These are phyloP conservation scores for Termitomyces sp. DNA, from an alignment of 768 basidiomycete genomes.

Conservation along the genomic window DNA sequence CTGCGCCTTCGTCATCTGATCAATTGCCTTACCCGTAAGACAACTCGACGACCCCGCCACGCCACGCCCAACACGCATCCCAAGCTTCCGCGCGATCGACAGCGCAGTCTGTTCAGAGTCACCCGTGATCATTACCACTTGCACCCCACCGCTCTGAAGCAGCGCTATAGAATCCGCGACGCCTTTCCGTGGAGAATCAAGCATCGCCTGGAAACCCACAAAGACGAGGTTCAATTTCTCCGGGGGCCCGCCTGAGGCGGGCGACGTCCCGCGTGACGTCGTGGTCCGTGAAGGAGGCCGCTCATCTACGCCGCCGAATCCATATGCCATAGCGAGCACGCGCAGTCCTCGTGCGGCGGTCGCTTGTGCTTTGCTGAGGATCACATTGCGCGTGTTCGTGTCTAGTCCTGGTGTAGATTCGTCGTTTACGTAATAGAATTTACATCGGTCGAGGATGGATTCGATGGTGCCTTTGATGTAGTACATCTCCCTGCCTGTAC, in stretches of 20 bases:
- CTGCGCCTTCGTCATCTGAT: constrained; percentile 78
- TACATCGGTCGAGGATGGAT: constrained; percentile 79
- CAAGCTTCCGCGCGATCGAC: constrained; percentile 83
- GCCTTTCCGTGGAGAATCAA: constrained; percentile 90
- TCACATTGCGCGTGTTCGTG: constrained; percentile 58
- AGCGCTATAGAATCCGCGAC: constrained; percentile 86
- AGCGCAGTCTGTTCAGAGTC: constrained; percentile 91
- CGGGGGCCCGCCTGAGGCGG: constrained; percentile 16
- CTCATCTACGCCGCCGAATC: constrained; percentile 57
- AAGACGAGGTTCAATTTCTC: constrained; percentile 70
- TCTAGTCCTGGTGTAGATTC: constrained; percentile 85
- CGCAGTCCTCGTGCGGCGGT: constrained; percentile 78
- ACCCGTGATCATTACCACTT: constrained; percentile 98
- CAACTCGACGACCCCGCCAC: constrained; percentile 42
- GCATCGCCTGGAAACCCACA: constrained; percentile 92
- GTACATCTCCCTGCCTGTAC: constrained; percentile 63
- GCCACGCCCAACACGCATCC: constrained; percentile 62
- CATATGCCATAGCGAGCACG: constrained; percentile 91
- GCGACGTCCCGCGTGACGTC: constrained; percentile 28
- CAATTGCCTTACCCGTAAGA: constrained; percentile 81
- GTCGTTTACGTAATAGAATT: constrained; percentile 86
- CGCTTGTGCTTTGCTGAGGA: constrained; percentile 66
- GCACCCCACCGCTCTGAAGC: constrained; percentile 83
- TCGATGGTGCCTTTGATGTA: constrained; percentile 95
- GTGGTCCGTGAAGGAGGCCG: constrained; percentile 23